Base-by-base conservation (phyloP, 805 yeast genomes). In the Monosporozyma solicola region DNA sequence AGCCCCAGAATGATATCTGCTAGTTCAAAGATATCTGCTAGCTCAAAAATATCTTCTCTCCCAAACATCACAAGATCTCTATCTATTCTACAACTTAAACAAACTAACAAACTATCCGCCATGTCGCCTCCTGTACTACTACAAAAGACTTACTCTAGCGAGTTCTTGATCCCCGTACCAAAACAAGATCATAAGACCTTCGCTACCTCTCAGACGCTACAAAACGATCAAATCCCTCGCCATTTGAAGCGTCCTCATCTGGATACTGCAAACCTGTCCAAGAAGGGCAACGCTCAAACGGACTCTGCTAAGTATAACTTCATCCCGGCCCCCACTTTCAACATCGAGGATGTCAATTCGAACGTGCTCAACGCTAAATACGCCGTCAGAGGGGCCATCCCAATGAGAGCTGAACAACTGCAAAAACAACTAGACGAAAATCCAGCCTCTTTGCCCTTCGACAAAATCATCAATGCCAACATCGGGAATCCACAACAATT, bases 401-500 rank as follows among this genome's bases (percentile, higher is more conserved):
- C 99, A n/a, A 80, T 85, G 57, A 81, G 89, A 59, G 98, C 99
- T 27, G 98, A 92, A 62, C 87, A 89, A 64, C 72, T 94, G 54
- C 76, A 83, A 54, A 72, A 70, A 9, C 78, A 80, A 59, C 74
- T 94, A 41, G 66, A 68, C 10, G 66, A 72, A 44, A 74, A 79
- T 41, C 83, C 86, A 27, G 75, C 74, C 20, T 80, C 86, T 5
- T 72, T 89, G 58, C 95, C 96, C 0, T 94, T 90, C 65, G 71
- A 78, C 45, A 73, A 79, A 55, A 87, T 94, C 61, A 85, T 95
- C 66, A 84, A 82, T 63, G 94, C 97, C 57, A 94, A 94, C 67
- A 94, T 94, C 57, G 99, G 99, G 32, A 94, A 94, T 67, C 99
- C 99, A 2, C 99, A 94, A 71, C 98, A 92, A 68, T 76, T 94